Evolutionary conservation across 148 eudicot species (phyloP), one percentile per base, ranked within the genome.

Genomic region (Spergularia bocconei): DNA sequence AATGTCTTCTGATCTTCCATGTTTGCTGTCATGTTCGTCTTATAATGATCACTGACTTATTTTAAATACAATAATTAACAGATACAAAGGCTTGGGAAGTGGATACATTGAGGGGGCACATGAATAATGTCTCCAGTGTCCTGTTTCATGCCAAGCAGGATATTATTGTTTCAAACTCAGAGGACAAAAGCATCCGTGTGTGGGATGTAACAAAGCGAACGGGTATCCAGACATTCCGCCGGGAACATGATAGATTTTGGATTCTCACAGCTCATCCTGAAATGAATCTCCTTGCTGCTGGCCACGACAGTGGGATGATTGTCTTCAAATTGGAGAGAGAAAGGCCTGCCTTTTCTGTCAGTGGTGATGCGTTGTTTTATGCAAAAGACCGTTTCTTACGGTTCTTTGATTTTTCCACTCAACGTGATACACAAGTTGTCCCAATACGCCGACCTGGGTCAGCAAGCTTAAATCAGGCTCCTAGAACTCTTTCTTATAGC

Each of bases 41-140:
- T 11, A 10, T 39, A 41, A 54, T 16, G 33, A 47, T 51, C 16
- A 17, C 63, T 23, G 51, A 68, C 65, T 67, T 53, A 41, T 70
- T 58, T 69, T 70, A 44, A 7, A 9, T 61, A 79, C 56, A n/a
- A 75, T 14, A 78, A 54, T 36, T 58, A 58, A 52, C 91, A 92
- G 95, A 90, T 82, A 92, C 97, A 67, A 90, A 90, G 86, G 96
- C 97, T 70, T 92, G 96, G 97, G 97, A 92, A 67, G 97, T 92
- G 77, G 97, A 92, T 78, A 88, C 93, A 25, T 77, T 92, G 82
- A 88, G 95, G 79, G 97, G 97, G 55, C 97, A 91, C 86, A 86
- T 85, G 91, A 91, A 91, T 72, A 91, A 91, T 82, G 97, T 91
- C 39, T 91, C 97, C 17, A 89, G 97, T 82, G 97, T 86, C 25